These are phyloP conservation scores for Cryptococcus deneoformans DNA, from an alignment of 1,284 basidiomycete genomes.

Conservation along the genomic window DNA sequence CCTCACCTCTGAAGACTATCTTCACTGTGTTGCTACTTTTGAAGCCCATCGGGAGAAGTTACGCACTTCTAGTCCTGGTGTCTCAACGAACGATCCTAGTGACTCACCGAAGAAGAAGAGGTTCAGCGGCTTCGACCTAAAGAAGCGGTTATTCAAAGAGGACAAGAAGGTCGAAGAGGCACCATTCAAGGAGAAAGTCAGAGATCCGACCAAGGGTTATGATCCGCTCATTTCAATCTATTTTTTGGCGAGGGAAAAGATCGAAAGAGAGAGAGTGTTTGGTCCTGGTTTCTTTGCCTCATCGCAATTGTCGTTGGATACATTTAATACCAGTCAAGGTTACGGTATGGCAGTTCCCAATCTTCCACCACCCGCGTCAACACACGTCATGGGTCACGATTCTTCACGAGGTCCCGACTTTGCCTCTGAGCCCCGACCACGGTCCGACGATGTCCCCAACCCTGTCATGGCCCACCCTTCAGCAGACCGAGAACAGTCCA, in stretches of 20 bases:
- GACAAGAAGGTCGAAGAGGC: constrained; percentile 46
- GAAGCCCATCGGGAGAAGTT: constrained; percentile 62
- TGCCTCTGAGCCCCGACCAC: constrained; percentile 54
- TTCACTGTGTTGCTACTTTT: constrained; percentile 69
- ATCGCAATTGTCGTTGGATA: constrained; percentile 64
- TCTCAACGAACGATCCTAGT: constrained; percentile 20
- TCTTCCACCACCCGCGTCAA: constrained; percentile 72
- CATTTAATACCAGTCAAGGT: constrained; percentile 44
- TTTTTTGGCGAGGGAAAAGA: constrained; percentile 94
- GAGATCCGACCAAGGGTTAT: constrained; percentile 88
- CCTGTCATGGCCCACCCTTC: constrained; percentile 46
- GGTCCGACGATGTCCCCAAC: constrained; percentile 28
- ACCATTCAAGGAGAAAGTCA: constrained; percentile 33
- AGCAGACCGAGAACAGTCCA: constrained; percentile 39
- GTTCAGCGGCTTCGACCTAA: constrained; percentile 93
- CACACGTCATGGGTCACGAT: constrained; percentile 46
- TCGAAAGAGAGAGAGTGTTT: constrained; percentile 88
- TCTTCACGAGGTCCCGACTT: constrained; percentile 55
- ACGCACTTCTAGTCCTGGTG: constrained; percentile 24
- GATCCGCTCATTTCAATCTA: constrained; percentile 96
- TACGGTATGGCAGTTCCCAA: constrained; percentile 78
- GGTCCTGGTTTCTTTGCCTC: constrained; percentile 92
- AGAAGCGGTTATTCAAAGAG: constrained; percentile 81
- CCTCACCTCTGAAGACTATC: constrained; percentile 75
- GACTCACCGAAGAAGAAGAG: constrained; percentile 52